phyloP scores from a whole-genome alignment of 768 basidiomycete genomes.

The Phaeotremella skinneri region DNA sequence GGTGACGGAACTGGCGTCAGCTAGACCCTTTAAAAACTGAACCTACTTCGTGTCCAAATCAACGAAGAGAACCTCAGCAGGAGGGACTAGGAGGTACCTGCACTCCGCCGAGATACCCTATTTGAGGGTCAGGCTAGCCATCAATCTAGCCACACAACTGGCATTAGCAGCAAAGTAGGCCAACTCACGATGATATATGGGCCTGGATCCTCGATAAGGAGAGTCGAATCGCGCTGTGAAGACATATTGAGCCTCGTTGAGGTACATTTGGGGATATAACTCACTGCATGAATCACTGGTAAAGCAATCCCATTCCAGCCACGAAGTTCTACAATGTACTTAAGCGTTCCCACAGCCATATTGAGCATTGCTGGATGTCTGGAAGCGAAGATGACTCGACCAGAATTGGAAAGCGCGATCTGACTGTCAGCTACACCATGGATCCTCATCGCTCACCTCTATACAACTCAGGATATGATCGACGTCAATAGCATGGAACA shows the following conservation, averaged over 20 bases:
- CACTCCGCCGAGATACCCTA: conserved; percentile 73
- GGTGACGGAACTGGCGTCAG: conserved; percentile 62
- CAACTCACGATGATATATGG: conserved; percentile 79
- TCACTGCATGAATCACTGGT: conserved; percentile 52
- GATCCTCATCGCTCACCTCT: conserved; percentile 55
- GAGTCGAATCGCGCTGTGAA: conserved; percentile 72
- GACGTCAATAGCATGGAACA: conserved; percentile 87
- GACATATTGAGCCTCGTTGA: neutral
- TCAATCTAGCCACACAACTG: neutral
- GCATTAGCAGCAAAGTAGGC: neutral
- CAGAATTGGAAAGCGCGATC: conserved; percentile 84
- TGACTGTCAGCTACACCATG: neutral
- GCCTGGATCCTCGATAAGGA: conserved; percentile 92
- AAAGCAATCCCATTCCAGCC: conserved; percentile 90
- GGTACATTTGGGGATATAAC: conserved; percentile 2
- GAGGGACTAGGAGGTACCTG: conserved; percentile 69
- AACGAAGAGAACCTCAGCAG: conserved; percentile 79
- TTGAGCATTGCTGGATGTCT: conserved; percentile 89
- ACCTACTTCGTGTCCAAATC: conserved; percentile 66
- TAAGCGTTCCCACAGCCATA: conserved; percentile 77
- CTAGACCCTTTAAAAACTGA: neutral
- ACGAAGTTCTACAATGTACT: conserved; percentile 85
- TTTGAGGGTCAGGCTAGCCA: neutral
- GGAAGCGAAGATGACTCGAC: conserved; percentile 81
- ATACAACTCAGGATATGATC: conserved; percentile 91